phyloP scores from a whole-genome alignment of 169 alveolate genomes.

The Besnoitia besnoiti region DNA sequence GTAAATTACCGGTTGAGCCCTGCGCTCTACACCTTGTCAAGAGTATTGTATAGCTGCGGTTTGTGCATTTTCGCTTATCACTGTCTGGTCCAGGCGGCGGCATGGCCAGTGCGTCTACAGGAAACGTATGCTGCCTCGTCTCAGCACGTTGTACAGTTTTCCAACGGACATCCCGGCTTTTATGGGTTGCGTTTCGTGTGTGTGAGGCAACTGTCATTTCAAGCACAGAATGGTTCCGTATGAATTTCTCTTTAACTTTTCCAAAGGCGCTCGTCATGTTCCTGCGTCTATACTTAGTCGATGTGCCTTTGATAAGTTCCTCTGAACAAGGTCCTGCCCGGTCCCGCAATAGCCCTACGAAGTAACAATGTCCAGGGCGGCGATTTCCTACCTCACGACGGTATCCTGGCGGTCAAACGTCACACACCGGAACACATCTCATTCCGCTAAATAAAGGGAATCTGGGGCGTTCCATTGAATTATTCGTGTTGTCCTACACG shows the following conservation, averaged over 20 bases:
- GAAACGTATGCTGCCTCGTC: not conserved
- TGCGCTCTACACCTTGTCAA: not conserved
- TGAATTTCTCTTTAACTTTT: too few relatives aligned
- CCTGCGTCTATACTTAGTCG: too few relatives aligned
- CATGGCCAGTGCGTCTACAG: not conserved
- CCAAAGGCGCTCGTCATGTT: not conserved
- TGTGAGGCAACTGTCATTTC: not conserved
- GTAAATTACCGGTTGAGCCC: not conserved
- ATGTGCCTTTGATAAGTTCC: too few relatives aligned
- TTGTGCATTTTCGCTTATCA: not conserved
- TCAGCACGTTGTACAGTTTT: not conserved
- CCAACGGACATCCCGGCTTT: not conserved
- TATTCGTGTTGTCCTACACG: too few relatives aligned
- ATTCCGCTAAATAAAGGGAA: too few relatives aligned
- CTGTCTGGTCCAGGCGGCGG: not conserved
- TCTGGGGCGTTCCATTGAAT: too few relatives aligned
- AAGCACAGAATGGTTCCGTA: not conserved
- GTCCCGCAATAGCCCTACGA: too few relatives aligned
- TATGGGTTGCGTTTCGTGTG: not conserved
- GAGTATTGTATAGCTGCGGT: not conserved
- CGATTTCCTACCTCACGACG: too few relatives aligned
- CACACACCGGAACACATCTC: too few relatives aligned
- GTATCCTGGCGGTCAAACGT: too few relatives aligned
- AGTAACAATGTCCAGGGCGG: too few relatives aligned
- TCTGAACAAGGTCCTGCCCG: too few relatives aligned